A percentile compares a stretch with the other conserved stretches of the same genome.
Evolutionary conservation across 345 rosid species (phyloP).

Genomic region (Capsella bursapastoris): DNA sequence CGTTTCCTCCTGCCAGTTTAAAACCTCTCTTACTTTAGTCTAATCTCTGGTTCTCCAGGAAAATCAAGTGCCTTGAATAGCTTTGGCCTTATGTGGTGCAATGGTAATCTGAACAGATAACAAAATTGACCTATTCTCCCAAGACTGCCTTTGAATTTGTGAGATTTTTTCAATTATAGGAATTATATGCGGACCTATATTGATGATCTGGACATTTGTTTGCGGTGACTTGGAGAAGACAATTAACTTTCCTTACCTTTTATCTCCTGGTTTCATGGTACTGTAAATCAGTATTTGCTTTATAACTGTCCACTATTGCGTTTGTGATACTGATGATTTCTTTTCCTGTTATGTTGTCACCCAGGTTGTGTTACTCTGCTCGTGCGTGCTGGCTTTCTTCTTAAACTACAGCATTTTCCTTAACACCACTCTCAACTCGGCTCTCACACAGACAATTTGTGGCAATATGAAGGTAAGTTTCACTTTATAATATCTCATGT

Average conservation of each 20-base stretch:
- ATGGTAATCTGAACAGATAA: constrained; percentile 56
- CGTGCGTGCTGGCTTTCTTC: constrained; percentile 92
- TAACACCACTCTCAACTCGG: constrained; percentile 97
- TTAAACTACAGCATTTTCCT: constrained; percentile 92
- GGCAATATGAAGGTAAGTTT: constrained; percentile 90
- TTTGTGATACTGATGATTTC: constrained; percentile 18
- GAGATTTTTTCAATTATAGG: constrained; percentile 52
- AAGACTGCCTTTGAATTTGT: constrained; percentile 34
- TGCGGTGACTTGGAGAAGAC: constrained; percentile 75
- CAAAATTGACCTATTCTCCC: constrained; percentile 11
- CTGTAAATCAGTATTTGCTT: constrained; percentile 11
- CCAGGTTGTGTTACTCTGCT: constrained; percentile 78
- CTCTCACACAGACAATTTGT: constrained; percentile 92
- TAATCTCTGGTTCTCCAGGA: constrained; percentile 56
- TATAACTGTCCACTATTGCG: constrained; percentile 6
- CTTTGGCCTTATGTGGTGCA: constrained; percentile 99
- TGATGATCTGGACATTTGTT: constrained; percentile 83
- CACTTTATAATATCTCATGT: neutral
- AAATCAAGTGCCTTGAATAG: constrained; percentile 97
- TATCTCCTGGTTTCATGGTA: constrained; percentile 90
- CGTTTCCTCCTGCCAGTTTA: constrained; percentile 11
- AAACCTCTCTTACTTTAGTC: constrained; percentile 9
- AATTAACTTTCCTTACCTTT: constrained; percentile 67
- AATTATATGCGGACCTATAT: constrained; percentile 77
- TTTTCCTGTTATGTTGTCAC: constrained; percentile 22